Evolutionary conservation across 768 basidiomycete genomes (phyloP), one percentile per base, ranked within the genome.

Genomic region (Russula emetica): DNA sequence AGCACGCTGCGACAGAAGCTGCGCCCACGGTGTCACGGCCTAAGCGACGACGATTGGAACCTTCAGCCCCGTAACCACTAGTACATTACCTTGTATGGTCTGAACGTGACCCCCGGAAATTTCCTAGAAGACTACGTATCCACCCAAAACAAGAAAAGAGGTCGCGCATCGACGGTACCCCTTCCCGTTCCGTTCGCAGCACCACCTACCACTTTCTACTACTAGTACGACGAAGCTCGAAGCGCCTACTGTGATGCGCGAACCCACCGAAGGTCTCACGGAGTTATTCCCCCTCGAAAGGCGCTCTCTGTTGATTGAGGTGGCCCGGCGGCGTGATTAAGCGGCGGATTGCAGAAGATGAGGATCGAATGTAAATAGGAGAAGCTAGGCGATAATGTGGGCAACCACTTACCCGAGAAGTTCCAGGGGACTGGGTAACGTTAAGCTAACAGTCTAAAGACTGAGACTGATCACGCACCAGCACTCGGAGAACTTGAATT

Each of bases 1-100:
- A 56, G 61, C 49, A 34, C 49, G 40, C 32, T 56, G 40, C n/a
- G 38, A 64, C 38, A 64, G 63, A 64, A 64, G 63, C 53, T 24
- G 16, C 38, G 51, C 45, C 18, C 42, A 22, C 32, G 53, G 53
- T 32, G 28, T 54, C 38, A 45, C 24, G 58, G 51, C 45, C 18
- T 54, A 55, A 50, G 22, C 63, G 63, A 55, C 20, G 30, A 36
- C 32, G 28, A 18, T 52, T 54, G 26, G 55, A 45, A 45, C 26
- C 7, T 16, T 1, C 28, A 30, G 28, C 55, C 28, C 30, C 30
- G 58, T 28, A 52, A 51, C 1, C 40, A 51, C 49, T 28, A 51
- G 2, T n/a, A 28, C 49, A n/a, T 60, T 60, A 52, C 55, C 34
- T 30, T 60, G 52, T 50, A 64, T 50, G 47, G 53, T 38, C 53